Conservation (phyloP, 805 yeast genomes). For the Ogataea thermomethanolica region DNA sequence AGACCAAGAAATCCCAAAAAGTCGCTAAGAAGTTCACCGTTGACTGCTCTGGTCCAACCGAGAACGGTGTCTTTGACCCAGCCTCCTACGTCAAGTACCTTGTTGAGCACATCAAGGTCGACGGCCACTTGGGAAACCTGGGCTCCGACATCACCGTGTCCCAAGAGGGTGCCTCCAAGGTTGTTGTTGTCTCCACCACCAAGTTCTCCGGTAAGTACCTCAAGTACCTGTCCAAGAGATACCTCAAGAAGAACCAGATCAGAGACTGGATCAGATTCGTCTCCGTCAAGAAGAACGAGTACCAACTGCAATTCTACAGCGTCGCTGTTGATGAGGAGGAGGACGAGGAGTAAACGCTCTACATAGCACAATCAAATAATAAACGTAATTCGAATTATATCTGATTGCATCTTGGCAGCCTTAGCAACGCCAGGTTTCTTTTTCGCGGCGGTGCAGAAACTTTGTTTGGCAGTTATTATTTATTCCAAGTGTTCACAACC, state of each 20-base stretch:
- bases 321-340: slow-evolving; percentile 91
- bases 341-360: slow-evolving; percentile 70
- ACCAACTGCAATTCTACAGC: slow-evolving; percentile 98
- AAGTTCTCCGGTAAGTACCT: slow-evolving; percentile 99
- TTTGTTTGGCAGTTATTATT: neutral
- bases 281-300: slow-evolving; percentile 90
- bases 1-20: slow-evolving; percentile 75
- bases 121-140: slow-evolving; percentile 93
- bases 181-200: slow-evolving; percentile 84
- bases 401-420: too few relatives aligned
- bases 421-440: neutral
- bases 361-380: neutral
- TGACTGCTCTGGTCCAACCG: slow-evolving; percentile 96
- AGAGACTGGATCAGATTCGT: slow-evolving; percentile 99
- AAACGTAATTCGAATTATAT: neutral
- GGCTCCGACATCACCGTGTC: slow-evolving; percentile 90
- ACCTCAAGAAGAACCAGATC: slow-evolving; percentile 99
- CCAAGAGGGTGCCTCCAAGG: slow-evolving; percentile 82
- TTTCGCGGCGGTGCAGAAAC: slow-evolving; percentile 4
- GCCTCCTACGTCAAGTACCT: slow-evolving; percentile 96
- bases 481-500: neutral
- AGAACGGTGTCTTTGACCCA: slow-evolving; percentile 96
- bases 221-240: slow-evolving; percentile 99
- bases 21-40: slow-evolving; percentile 87
- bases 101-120: slow-evolving; percentile 99